phyloP scores from a whole-genome alignment of 768 basidiomycete species.

The Nidula microcarpa region DNA sequence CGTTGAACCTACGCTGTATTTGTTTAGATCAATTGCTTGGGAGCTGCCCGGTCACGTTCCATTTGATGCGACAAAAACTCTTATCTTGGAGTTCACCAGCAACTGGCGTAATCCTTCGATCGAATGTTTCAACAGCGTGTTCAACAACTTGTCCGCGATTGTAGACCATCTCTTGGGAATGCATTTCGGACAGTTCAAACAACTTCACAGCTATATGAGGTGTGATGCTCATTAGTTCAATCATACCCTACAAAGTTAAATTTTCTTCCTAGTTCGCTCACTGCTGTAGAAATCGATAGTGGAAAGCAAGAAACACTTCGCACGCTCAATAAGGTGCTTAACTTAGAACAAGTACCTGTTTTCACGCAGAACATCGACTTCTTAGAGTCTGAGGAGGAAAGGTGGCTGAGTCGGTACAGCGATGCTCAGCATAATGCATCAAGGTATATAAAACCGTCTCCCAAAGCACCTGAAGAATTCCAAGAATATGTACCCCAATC shows the following conservation, averaged over 20 bases:
- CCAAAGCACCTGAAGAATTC: too few relatives aligned
- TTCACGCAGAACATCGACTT: background rate
- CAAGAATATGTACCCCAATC: too few relatives aligned
- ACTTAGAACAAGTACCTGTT: background rate
- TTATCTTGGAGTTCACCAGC: constrained; percentile 19
- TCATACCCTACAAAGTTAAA: too few relatives aligned
- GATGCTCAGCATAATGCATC: too few relatives aligned
- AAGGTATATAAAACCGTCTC: too few relatives aligned
- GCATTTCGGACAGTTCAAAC: constrained; percentile 27
- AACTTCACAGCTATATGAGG: constrained; percentile 21
- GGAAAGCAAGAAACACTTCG: too few relatives aligned
- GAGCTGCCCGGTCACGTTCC: constrained; percentile 32
- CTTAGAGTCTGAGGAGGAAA: background rate
- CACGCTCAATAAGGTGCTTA: background rate
- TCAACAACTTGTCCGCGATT: constrained; percentile 4
- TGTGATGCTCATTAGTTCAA: constrained; percentile 5
- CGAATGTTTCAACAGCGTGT: constrained; percentile 25
- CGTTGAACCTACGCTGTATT: background rate
- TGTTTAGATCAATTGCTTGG: constrained; percentile 29
- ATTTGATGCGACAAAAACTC: constrained; percentile 25
- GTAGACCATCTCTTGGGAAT: constrained; percentile 13
- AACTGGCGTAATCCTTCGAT: constrained; percentile 24
- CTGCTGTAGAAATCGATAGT: too few relatives aligned
- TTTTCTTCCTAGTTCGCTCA: too few relatives aligned
- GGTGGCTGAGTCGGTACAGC: background rate